Evolutionary conservation across 2,329 filamentous ascomycete species (phyloP).

Genomic region (Diplodia sapinea): DNA sequence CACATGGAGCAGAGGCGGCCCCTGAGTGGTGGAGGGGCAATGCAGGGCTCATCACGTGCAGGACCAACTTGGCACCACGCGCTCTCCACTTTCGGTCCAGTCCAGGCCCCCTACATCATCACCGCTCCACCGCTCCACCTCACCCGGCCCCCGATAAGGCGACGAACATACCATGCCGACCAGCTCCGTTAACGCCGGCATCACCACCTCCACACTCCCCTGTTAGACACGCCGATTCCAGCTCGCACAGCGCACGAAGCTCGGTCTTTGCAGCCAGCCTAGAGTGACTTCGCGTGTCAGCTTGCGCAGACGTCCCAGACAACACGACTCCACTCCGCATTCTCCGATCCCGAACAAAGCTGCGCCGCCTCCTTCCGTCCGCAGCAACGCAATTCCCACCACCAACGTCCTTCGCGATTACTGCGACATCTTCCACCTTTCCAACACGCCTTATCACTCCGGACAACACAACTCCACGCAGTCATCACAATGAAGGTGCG

Average conservation of each 20-base stretch:
- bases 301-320: constrained; percentile 42
- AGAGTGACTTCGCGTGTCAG: constrained; percentile 48
- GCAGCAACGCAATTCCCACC: background rate
- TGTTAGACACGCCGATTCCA: constrained; percentile 17
- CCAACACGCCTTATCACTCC: constrained; percentile 30
- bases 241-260: constrained; percentile 45
- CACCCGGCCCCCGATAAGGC: constrained; percentile 21
- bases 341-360: constrained; percentile 26
- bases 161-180: constrained; percentile 20
- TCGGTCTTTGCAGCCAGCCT: constrained; percentile 51
- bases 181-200: constrained; percentile 5
- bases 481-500: constrained; percentile 48
- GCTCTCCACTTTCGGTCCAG: constrained; percentile 17
- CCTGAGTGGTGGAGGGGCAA: constrained; percentile 16
- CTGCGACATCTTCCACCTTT: constrained; percentile 3
- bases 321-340: constrained; percentile 25
- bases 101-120: constrained; percentile 25
- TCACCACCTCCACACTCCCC: constrained; percentile 10
- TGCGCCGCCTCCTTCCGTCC: background rate
- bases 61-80: constrained; percentile 6
- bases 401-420: constrained; percentile 5
- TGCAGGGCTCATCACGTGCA: constrained; percentile 13
- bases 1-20: constrained; percentile 11
- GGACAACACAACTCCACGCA: background rate
- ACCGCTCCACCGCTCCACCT: constrained; percentile 22